phyloP scores from a whole-genome alignment of 345 rosid species.

The Arabis alpina region DNA sequence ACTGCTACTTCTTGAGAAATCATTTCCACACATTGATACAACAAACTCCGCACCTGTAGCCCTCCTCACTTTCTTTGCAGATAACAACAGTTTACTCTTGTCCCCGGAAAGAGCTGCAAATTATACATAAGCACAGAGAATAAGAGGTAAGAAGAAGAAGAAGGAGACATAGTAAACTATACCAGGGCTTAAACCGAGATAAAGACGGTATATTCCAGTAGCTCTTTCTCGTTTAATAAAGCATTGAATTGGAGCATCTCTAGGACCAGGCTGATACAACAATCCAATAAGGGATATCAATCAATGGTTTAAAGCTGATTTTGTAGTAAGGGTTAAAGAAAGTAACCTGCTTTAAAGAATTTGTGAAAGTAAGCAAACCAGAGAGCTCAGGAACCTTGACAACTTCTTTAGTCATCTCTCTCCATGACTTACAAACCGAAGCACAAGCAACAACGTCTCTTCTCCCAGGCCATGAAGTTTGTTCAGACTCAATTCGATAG shows the following conservation, averaged over 20 bases:
- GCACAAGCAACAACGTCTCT: slow-evolving; percentile 88
- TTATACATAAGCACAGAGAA: neutral
- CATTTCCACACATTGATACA: slow-evolving; percentile 66
- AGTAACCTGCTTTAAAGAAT: slow-evolving; percentile 80
- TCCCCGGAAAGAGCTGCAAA: slow-evolving; percentile 72
- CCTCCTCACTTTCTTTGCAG: slow-evolving; percentile 83
- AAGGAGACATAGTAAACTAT: slow-evolving; percentile 6
- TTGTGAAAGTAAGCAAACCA: slow-evolving; percentile 78
- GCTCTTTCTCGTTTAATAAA: slow-evolving; percentile 80
- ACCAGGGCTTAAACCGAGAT: slow-evolving; percentile 91
- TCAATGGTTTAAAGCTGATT: no score
- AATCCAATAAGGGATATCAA: no score
- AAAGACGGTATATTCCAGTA: slow-evolving; percentile 66
- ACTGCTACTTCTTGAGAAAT: slow-evolving; percentile 68
- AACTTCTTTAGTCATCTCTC: slow-evolving; percentile 63
- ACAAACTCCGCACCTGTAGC: slow-evolving; percentile 70
- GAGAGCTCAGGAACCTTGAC: slow-evolving; percentile 71
- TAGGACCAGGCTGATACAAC: slow-evolving; percentile 76
- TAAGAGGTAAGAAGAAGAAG: neutral
- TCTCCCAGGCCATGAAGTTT: slow-evolving; percentile 75
- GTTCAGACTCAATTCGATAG: slow-evolving; percentile 58
- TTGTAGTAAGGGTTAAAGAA: no score
- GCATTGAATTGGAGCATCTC: slow-evolving; percentile 85
- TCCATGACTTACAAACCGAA: slow-evolving; percentile 87
- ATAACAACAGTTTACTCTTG: slow-evolving; percentile 71